Conservation (phyloP, 2,329 filamentous ascomycete genomes). For the Endothia cerciana region DNA sequence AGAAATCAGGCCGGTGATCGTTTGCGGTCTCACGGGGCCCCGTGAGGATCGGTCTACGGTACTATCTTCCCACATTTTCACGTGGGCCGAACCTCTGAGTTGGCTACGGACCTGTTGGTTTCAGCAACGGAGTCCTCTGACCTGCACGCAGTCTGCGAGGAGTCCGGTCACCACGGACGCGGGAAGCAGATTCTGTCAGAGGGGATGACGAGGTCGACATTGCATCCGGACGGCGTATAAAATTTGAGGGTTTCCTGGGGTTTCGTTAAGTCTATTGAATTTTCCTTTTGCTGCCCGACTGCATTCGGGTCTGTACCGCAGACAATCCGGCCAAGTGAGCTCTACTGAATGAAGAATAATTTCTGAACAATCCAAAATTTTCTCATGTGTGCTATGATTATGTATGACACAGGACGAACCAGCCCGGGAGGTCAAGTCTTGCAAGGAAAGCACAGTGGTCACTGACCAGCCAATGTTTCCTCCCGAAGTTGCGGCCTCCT, state of each 20-base stretch:
- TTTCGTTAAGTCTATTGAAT: slow-evolving; percentile 32
- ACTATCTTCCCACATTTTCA: slow-evolving; percentile 2
- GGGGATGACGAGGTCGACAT: slow-evolving; percentile 57
- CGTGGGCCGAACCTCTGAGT: slow-evolving; percentile 20
- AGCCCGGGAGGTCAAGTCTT: not conserved
- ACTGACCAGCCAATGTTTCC: not conserved
- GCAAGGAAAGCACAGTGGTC: not conserved
- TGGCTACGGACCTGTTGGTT: slow-evolving; percentile 28
- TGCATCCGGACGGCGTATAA: slow-evolving; percentile 54
- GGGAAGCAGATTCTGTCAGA: slow-evolving; percentile 45
- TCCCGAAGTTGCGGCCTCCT: not conserved
- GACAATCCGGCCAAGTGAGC: slow-evolving; percentile 14
- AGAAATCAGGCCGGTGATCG: not conserved
- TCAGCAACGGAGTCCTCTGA: slow-evolving; percentile 51
- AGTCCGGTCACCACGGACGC: slow-evolving; percentile 41
- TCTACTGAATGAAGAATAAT: slow-evolving; percentile 13
- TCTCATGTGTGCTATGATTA: not conserved
- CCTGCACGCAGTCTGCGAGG: slow-evolving; percentile 48
- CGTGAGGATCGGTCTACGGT: not conserved
- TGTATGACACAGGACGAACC: not conserved
- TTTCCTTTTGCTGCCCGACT: slow-evolving; percentile 25
- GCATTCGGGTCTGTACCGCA: slow-evolving; percentile 6
- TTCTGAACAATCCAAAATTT: not conserved
- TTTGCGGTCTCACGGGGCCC: too few relatives aligned
- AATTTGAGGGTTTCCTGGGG: slow-evolving; percentile 37